A percentile compares a stretch with the other conserved stretches of the same genome.
phyloP scores from a whole-genome alignment of 2,329 filamentous ascomycete species.

The Paecilomyces dactylethromorphus region DNA sequence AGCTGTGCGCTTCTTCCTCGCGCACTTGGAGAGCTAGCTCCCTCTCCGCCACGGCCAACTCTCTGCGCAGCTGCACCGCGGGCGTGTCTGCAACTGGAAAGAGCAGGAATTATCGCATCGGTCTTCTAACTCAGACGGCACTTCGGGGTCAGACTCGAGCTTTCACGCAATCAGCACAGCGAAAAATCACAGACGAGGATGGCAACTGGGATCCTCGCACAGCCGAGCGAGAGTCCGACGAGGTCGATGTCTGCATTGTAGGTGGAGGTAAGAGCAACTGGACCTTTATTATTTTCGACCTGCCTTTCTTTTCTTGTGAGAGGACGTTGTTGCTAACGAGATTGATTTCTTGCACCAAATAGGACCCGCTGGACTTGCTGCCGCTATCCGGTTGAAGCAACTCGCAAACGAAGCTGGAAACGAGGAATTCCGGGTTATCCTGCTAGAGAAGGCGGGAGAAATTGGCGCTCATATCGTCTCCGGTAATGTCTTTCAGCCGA shows the following conservation, averaged over 20 bases:
- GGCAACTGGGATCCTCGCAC: slow-evolving; percentile 59
- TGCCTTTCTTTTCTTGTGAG: not conserved
- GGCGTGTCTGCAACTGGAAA: slow-evolving; percentile 13
- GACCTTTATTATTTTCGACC: not conserved
- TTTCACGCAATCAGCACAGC: slow-evolving; percentile 39
- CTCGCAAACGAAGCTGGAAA: slow-evolving; percentile 90
- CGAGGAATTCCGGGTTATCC: slow-evolving; percentile 86
- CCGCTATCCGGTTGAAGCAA: slow-evolving; percentile 92
- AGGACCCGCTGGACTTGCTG: slow-evolving; percentile 86
- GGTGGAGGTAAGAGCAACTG: slow-evolving; percentile 60
- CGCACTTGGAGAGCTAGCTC: slow-evolving; percentile 22
- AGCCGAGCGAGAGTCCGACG: slow-evolving; percentile 80
- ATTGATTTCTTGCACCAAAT: slow-evolving; percentile 2
- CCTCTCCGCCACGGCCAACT: slow-evolving; percentile 13
- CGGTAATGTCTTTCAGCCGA: slow-evolving; percentile 88
- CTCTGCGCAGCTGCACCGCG: slow-evolving; percentile 11
- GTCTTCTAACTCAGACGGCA: slow-evolving; percentile 11
- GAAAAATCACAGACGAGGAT: slow-evolving; percentile 40
- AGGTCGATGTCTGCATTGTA: slow-evolving; percentile 95
- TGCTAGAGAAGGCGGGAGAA: slow-evolving; percentile 93
- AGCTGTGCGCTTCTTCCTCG: slow-evolving; percentile 22
- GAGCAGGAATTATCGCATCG: slow-evolving; percentile 12
- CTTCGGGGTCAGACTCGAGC: slow-evolving; percentile 27
- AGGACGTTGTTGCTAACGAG: slow-evolving; percentile 1
- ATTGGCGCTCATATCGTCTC: slow-evolving; percentile 92